phyloP scores from a whole-genome alignment of 73 alveolate genomes.

The Paramecium biaurelia region DNA sequence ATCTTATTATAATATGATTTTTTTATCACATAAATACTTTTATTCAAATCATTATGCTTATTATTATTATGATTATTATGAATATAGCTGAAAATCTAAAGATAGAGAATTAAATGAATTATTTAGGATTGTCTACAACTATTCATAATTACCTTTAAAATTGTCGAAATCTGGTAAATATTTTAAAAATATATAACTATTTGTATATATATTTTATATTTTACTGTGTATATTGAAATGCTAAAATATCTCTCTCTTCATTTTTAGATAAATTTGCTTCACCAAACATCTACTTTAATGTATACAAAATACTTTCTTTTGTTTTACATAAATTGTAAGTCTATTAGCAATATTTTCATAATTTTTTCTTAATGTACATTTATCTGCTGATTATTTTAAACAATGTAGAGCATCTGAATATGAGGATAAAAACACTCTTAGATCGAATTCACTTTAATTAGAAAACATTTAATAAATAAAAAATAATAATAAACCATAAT shows the following conservation, averaged over 20 bases:
- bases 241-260: background rate
- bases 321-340: background rate
- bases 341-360: conserved; percentile 37
- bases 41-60: background rate
- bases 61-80: background rate
- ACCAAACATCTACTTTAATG: background rate
- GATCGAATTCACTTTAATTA: background rate
- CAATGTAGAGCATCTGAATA: conserved; percentile 28
- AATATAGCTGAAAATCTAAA: background rate
- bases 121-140: background rate
- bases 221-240: conserved; percentile 41
- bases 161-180: conserved; percentile 25
- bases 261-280: background rate
- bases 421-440: background rate
- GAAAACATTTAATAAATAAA: background rate
- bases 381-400: conserved; percentile 35
- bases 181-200: conserved; percentile 22
- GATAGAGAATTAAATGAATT: background rate
- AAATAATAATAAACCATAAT: conserved; percentile 25
- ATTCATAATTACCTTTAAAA: conserved; percentile 21
- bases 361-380: background rate
- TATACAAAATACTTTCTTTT: background rate
- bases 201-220: background rate
- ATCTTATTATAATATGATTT: background rate
- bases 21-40: background rate